Percentiles rank a stretch among this genome's conserved stretches.
These are phyloP conservation scores for Alternaria arbusti DNA, from an alignment of 2,329 filamentous ascomycete species.

Conservation along the genomic window DNA sequence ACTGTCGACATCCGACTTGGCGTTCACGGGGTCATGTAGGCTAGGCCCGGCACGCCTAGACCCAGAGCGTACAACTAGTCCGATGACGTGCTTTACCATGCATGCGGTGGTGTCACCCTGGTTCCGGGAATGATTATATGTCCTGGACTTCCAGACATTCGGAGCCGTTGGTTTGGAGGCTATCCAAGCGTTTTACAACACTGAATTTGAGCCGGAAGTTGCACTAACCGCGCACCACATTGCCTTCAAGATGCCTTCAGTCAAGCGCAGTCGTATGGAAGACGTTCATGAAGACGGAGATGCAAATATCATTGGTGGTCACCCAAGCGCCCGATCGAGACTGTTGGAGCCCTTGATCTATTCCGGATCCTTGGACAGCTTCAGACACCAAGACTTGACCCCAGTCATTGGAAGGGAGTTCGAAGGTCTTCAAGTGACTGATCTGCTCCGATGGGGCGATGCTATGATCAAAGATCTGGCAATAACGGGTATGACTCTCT, in stretches of 20 bases:
- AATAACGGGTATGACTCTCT: slow-evolving; percentile 62
- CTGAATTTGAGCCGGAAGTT: not conserved
- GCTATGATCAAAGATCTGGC: slow-evolving; percentile 50
- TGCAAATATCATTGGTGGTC: slow-evolving; percentile 25
- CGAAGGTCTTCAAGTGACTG: slow-evolving; percentile 41
- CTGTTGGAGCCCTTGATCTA: slow-evolving; percentile 29
- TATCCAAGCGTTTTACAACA: not conserved
- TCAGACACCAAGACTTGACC: slow-evolving; percentile 52
- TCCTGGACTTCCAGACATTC: not conserved
- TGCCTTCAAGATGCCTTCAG: slow-evolving; percentile 27
- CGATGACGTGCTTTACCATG: slow-evolving; percentile 13
- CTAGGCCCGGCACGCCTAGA: slow-evolving; percentile 3
- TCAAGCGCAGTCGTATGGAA: slow-evolving; percentile 21
- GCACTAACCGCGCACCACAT: not conserved
- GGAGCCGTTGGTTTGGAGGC: not conserved
- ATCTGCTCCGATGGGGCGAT: slow-evolving; percentile 44
- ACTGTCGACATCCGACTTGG: not conserved
- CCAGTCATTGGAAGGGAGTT: slow-evolving; percentile 60
- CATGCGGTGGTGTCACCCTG: not conserved
- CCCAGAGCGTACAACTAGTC: slow-evolving; percentile 5
- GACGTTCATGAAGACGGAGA: slow-evolving; percentile 10
- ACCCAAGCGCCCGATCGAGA: slow-evolving; percentile 29
- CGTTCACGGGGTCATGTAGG: not conserved
- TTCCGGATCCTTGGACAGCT: slow-evolving; percentile 31
- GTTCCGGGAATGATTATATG: slow-evolving; percentile 1